Conservation (phyloP, 306 rosid genomes). For the Acmispon strigosus region DNA sequence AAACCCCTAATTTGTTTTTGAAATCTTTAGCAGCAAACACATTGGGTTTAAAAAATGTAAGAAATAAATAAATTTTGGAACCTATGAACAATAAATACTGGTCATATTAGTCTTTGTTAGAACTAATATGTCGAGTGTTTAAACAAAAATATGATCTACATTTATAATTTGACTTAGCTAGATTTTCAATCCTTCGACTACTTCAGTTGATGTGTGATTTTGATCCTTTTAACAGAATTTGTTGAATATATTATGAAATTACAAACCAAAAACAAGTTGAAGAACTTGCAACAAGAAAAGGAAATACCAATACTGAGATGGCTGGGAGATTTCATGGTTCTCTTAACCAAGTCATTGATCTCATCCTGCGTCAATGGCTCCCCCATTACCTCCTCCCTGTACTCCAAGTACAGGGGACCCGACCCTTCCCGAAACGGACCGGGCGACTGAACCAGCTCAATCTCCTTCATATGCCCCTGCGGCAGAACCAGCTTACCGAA, state of each 20-base stretch:
- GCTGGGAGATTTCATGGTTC: constrained; percentile 36
- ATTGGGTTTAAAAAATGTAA: too few relatives aligned
- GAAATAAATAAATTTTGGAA: too few relatives aligned
- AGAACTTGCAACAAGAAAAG: background rate
- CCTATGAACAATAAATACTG: too few relatives aligned
- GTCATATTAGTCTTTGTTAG: too few relatives aligned
- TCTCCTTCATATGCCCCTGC: constrained; percentile 52
- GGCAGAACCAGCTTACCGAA: constrained; percentile 29
- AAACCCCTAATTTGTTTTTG: too few relatives aligned
- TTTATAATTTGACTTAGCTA: too few relatives aligned
- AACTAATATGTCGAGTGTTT: too few relatives aligned
- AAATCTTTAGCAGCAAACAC: too few relatives aligned
- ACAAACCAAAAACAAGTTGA: background rate
- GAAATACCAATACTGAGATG: constrained; percentile 40
- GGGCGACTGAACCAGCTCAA: constrained; percentile 51
- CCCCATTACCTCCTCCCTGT: constrained; percentile 59
- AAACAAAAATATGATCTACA: too few relatives aligned
- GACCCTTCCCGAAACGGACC: constrained; percentile 49
- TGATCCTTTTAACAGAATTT: too few relatives aligned
- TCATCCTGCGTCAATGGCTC: constrained; percentile 62
- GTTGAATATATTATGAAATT: background rate
- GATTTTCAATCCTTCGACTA: too few relatives aligned
- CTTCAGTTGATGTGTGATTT: too few relatives aligned
- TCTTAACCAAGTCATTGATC: constrained; percentile 30
- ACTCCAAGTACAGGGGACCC: constrained; percentile 36